Base-by-base conservation (phyloP, 2,329 filamentous ascomycete species). In the Alternaria sp. region DNA sequence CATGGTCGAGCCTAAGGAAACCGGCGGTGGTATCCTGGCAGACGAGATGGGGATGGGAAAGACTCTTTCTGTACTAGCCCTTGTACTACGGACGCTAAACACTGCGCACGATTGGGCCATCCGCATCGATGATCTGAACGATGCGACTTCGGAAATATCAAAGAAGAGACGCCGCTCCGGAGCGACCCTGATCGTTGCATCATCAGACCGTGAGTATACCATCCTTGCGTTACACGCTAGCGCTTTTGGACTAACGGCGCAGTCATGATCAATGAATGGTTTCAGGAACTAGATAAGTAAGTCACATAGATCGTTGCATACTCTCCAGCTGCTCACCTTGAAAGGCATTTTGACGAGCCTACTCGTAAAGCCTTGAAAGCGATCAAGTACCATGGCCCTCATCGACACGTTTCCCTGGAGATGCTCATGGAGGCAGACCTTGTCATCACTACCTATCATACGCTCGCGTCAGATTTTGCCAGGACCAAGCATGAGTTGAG, bases 1-100 rank as follows among this genome's bases (percentile, higher is more conserved):
- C 13, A 54, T 58, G 40, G 40, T 66, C n/a, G 61, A 66, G 6
- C 68, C 67, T 2, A 47, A 44, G 10, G 77, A 80, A 50, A 76
- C 65, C 3, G 76, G 77, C 13, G 83, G 78, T 40, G 85, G 85
- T 0, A 84, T 89, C n/a, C 68, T 89, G 2, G 86, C 86, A 0
- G 87, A 89, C 68, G 86, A 88, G 61, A 89, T 88, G 86, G 87
- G 87, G 0, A 82, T 88, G 79, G 87, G 87, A 0, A 89, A 89
- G 67, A 84, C 86, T 0, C 77, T 88, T 7, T 84, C 85, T 3
- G 82, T 85, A 0, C 79, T 88, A 10, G 83, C 85, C 0, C 72
- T 87, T 0, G 80, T 87, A 19, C 70, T 83, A 4, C 78, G 78
- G 15, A 85, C 83, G 0, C 67, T 83, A 0, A 72, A 78, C 0